phyloP scores from a whole-genome alignment of 495 filamentous ascomycete genomes.

The Aspergillus baeticus region DNA sequence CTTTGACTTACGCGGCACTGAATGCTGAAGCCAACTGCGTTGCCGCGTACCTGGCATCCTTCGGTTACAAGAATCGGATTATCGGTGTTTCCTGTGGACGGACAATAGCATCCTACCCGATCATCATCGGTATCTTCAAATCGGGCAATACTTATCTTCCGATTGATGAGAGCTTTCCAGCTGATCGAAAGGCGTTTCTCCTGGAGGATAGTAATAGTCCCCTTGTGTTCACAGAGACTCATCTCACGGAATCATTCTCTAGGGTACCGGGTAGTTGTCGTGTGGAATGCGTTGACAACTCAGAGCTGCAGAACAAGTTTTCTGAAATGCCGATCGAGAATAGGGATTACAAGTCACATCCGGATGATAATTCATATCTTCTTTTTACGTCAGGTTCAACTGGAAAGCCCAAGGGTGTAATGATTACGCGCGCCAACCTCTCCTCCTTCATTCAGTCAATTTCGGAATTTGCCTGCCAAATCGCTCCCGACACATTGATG shows the following conservation, averaged over 20 bases:
- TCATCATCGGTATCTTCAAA: constrained; percentile 45
- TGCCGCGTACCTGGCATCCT: constrained; percentile 34
- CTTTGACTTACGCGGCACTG: constrained; percentile 37
- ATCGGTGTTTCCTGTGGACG: constrained; percentile 47
- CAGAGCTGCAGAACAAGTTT: constrained; percentile 23
- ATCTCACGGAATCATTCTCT: constrained; percentile 22
- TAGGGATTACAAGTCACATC: constrained; percentile 39
- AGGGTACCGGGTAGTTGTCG: constrained; percentile 23
- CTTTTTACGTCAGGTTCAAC: constrained; percentile 97
- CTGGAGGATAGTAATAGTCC: constrained; percentile 35
- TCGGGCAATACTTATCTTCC: constrained; percentile 79
- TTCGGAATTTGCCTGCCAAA: constrained; percentile 27
- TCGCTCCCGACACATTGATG: constrained; percentile 21
- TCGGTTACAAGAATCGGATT: constrained; percentile 31
- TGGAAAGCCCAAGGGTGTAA: constrained; percentile 95
- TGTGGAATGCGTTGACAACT: constrained; percentile 31
- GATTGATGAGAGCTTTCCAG: constrained; percentile 43
- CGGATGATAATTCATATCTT: constrained; percentile 91
- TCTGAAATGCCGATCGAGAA: constrained; percentile 23
- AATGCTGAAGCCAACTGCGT: constrained; percentile 38
- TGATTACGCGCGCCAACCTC: constrained; percentile 56
- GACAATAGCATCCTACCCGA: constrained; percentile 39
- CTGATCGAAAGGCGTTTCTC: constrained; percentile 44
- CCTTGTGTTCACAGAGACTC: constrained; percentile 28
- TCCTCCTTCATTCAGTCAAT: constrained; percentile 43